These are phyloP conservation scores for Ogataea trehalophila DNA, from an alignment of 805 yeast genomes.

Conservation along the genomic window DNA sequence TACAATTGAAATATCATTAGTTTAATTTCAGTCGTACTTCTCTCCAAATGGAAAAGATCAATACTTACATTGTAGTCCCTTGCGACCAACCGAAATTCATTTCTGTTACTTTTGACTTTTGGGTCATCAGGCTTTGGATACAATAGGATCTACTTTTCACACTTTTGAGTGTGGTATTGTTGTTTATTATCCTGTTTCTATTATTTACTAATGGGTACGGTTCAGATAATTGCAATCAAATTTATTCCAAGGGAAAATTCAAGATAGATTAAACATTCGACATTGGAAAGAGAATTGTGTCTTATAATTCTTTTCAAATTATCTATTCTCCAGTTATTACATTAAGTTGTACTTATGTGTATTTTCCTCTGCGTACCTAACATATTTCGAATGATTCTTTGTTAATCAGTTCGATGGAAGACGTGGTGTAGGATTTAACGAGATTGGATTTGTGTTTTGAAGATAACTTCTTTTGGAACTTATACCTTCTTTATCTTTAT, in stretches of 20 bases:
- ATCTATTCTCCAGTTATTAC: constrained; percentile 2
- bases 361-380: constrained; percentile 30
- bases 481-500: constrained; percentile 14
- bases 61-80: constrained; percentile 25
- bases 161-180: constrained; percentile 26
- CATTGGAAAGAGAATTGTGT: constrained; percentile 4
- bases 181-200: constrained; percentile 10
- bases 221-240: constrained; percentile 23
- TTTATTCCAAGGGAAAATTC: constrained; percentile 32
- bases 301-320: constrained; percentile 1
- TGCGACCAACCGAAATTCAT: background rate
- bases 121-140: constrained; percentile 14
- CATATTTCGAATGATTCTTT: constrained; percentile 26
- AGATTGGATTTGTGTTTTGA: constrained; percentile 1
- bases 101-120: background rate
- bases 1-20: constrained; percentile 22
- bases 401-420: constrained; percentile 25
- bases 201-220: background rate
- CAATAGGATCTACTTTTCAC: constrained; percentile 19
- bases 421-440: constrained; percentile 10
- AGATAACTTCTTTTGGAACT: constrained; percentile 1
- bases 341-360: constrained; percentile 13
- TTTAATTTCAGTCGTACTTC: constrained; percentile 26
- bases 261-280: constrained; percentile 4
- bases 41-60: constrained; percentile 25